Conservation (phyloP, 2,329 filamentous ascomycete genomes). For the Neoascochyta sp. region DNA sequence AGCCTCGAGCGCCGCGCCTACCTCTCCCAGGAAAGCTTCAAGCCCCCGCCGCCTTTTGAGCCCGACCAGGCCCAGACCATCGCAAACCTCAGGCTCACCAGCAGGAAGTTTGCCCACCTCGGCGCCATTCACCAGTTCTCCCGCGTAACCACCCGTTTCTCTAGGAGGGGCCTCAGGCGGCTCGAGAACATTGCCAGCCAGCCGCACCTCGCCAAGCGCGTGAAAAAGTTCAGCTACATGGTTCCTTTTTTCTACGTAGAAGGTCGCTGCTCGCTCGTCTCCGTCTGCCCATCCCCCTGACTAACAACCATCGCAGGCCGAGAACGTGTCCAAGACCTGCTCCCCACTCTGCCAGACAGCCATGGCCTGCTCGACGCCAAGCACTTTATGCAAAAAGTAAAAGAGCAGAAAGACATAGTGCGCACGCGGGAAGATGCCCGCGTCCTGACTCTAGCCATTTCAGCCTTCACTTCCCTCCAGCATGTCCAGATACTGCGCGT, state of each 20-base stretch:
- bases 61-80: slow-evolving; percentile 42
- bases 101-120: slow-evolving; percentile 49
- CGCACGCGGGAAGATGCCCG: slow-evolving; percentile 49
- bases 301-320: slow-evolving; percentile 26
- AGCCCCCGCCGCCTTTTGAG: slow-evolving; percentile 41
- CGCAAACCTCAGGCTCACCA: slow-evolving; percentile 19
- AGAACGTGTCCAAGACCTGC: slow-evolving; percentile 40
- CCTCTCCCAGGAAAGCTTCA: slow-evolving; percentile 52
- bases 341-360: slow-evolving; percentile 35
- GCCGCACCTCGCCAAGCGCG: slow-evolving; percentile 50
- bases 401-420: slow-evolving; percentile 52
- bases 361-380: slow-evolving; percentile 39
- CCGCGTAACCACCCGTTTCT: slow-evolving; percentile 51
- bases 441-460: slow-evolving; percentile 54
- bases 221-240: slow-evolving; percentile 60
- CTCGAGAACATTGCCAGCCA: slow-evolving; percentile 50
- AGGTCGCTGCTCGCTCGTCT: slow-evolving; percentile 37
- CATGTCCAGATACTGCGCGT: slow-evolving; percentile 63
- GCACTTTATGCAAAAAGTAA: slow-evolving; percentile 45
- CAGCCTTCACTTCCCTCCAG: slow-evolving; percentile 58
- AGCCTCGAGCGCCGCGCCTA: slow-evolving; percentile 50
- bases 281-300: neutral
- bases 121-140: slow-evolving; percentile 52
- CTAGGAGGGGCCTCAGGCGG: slow-evolving; percentile 47
- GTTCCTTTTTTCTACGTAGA: slow-evolving; percentile 57